Conservation (phyloP, 2,329 filamentous ascomycete genomes). For the Claviceps pazoutovae region DNA sequence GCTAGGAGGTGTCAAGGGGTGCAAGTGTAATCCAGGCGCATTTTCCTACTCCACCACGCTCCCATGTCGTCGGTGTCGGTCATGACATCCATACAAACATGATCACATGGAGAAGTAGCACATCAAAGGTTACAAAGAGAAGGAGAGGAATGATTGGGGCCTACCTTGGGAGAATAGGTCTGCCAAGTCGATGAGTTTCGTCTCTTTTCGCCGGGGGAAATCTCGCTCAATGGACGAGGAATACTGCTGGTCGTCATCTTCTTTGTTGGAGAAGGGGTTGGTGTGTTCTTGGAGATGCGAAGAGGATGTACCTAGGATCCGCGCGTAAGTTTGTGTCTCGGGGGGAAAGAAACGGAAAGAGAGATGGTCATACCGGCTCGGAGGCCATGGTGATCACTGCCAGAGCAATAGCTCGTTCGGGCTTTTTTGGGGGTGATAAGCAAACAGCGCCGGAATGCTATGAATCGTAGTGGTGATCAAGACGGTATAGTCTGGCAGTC, state of each 20-base stretch:
- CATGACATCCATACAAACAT: neutral
- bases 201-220: conserved; percentile 72
- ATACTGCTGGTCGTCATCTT: conserved; percentile 43
- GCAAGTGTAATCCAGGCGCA: neutral
- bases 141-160: conserved; percentile 6
- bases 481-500: conserved; percentile 3
- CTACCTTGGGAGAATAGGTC: conserved; percentile 34
- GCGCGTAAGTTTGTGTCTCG: conserved; percentile 5
- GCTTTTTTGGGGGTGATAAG: conserved; percentile 4
- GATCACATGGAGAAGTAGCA: neutral
- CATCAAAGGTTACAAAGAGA: neutral
- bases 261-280: conserved; percentile 47
- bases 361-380: conserved; percentile 22
- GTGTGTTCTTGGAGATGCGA: conserved; percentile 60
- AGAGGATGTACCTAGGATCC: conserved; percentile 53
- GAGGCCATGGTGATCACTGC: conserved; percentile 21
- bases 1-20: neutral
- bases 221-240: conserved; percentile 72
- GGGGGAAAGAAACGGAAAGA: conserved; percentile 5
- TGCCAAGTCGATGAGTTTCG: conserved; percentile 90
- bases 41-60: neutral
- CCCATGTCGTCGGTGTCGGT: neutral
- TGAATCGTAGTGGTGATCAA: conserved; percentile 9
- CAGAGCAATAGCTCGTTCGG: conserved; percentile 8
- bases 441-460: conserved; percentile 15